Evolutionary conservation across 768 basidiomycete species (phyloP).

Genomic region (Tulasnella sp.): DNA sequence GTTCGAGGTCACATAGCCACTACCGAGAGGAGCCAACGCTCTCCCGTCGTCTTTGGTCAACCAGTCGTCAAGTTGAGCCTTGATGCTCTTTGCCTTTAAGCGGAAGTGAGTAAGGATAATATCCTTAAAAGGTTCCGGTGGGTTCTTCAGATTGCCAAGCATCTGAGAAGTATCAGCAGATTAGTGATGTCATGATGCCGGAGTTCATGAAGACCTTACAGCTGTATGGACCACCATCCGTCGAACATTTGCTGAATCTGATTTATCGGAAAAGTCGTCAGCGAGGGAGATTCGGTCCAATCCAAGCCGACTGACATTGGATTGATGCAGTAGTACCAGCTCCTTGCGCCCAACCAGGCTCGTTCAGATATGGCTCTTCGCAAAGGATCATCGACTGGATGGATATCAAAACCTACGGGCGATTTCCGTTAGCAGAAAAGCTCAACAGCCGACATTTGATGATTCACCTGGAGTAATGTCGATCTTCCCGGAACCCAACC

Average conservation of each 20-base stretch:
- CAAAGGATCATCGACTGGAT: conserved; percentile 96
- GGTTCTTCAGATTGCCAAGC: conserved; percentile 69
- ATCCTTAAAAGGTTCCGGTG: conserved; percentile 77
- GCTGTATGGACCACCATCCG: conserved; percentile 88
- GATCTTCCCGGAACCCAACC: conserved; percentile 89
- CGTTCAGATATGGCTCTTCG: conserved; percentile 88
- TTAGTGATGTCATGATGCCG: background rate
- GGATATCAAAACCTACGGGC: conserved; percentile 61
- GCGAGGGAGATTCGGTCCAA: background rate
- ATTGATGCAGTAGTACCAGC: conserved; percentile 64
- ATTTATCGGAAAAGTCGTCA: background rate
- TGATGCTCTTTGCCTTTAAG: conserved; percentile 62
- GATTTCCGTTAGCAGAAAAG: background rate
- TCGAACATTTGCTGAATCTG: conserved; percentile 86
- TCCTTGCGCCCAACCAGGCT: conserved; percentile 74
- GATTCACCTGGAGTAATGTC: conserved; percentile 70
- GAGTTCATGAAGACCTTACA: too few relatives aligned
- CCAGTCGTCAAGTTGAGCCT: conserved; percentile 70
- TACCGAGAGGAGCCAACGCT: conserved; percentile 42
- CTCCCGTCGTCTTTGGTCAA: conserved; percentile 62
- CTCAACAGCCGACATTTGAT: background rate
- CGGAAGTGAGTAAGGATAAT: conserved; percentile 86
- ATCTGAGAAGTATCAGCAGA: conserved; percentile 37
- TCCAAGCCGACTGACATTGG: conserved; percentile 47
- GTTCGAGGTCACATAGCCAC: background rate